phyloP scores from a whole-genome alignment of 768 basidiomycete species.

The Tricholoma furcatifolium region DNA sequence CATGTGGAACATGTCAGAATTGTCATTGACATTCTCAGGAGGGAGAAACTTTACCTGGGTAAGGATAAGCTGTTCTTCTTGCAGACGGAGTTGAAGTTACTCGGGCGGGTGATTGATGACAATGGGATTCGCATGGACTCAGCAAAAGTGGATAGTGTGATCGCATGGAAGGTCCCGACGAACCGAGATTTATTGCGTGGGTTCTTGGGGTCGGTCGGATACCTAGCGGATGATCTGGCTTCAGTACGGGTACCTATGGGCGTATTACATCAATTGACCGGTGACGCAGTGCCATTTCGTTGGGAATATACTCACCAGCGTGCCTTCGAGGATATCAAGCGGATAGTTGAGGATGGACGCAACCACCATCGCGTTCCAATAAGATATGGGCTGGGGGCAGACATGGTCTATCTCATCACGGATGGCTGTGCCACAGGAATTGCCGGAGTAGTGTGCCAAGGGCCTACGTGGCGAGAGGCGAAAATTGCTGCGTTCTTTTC shows the following conservation, averaged over 20 bases:
- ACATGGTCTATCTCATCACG: neutral
- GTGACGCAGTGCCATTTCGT: neutral
- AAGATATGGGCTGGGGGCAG: neutral
- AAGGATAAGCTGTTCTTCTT: neutral
- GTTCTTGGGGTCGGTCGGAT: neutral
- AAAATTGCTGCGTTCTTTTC: no score
- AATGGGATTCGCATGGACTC: neutral
- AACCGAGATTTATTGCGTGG: constrained; percentile 1
- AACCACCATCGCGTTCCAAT: neutral
- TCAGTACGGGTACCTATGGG: constrained; percentile 3
- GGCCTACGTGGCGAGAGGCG: neutral
- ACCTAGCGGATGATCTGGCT: neutral
- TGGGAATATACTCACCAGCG: no score
- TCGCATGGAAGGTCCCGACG: neutral
- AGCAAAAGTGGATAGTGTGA: neutral
- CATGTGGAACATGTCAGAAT: neutral
- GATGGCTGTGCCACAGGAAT: no score
- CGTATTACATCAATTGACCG: no score
- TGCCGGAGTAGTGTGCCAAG: neutral
- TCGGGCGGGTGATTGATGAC: neutral
- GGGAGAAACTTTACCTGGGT: neutral
- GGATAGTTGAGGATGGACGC: neutral
- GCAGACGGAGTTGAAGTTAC: neutral
- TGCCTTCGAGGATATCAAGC: neutral
- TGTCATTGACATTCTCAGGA: neutral